phyloP scores from a whole-genome alignment of 2,329 filamentous ascomycete species.

The Colletotrichum noveboracense region DNA sequence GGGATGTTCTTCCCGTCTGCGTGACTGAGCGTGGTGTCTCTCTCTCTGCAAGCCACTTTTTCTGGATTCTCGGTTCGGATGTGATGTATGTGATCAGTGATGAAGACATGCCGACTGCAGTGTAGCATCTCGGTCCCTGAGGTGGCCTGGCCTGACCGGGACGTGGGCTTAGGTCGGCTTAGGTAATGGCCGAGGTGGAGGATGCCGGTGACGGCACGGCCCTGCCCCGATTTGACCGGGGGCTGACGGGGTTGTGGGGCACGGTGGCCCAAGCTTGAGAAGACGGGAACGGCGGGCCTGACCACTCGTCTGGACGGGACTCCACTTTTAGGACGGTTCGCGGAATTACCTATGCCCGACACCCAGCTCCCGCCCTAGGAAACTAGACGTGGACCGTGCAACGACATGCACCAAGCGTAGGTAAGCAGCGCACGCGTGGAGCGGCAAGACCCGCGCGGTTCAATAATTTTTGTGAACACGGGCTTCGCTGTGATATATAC shows the following conservation, averaged over 20 bases:
- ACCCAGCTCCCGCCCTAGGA: neutral
- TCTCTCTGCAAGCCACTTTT: neutral
- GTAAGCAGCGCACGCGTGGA: constrained; percentile 10
- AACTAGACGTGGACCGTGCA: neutral
- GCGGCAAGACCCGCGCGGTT: constrained; percentile 17
- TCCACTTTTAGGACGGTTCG: neutral
- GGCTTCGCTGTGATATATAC: neutral
- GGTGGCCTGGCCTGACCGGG: neutral
- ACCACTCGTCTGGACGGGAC: neutral
- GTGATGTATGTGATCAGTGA: neutral
- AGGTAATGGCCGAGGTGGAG: constrained; percentile 2
- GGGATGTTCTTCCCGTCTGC: neutral
- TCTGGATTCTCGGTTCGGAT: neutral
- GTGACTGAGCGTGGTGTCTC: neutral
- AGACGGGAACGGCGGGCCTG: neutral
- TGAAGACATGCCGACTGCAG: neutral
- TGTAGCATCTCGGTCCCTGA: neutral
- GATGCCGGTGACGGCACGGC: constrained; percentile 6
- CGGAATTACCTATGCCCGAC: neutral
- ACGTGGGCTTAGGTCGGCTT: neutral
- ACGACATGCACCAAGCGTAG: neutral
- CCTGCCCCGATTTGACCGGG: constrained; percentile 4
- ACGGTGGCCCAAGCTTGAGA: neutral
- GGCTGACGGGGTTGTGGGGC: neutral
- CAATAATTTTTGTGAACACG: constrained; percentile 19